Percentiles rank a stretch among this genome's conserved stretches.
phyloP scores from a whole-genome alignment of 139 green algal genomes.

The Pleodorina starrii region DNA sequence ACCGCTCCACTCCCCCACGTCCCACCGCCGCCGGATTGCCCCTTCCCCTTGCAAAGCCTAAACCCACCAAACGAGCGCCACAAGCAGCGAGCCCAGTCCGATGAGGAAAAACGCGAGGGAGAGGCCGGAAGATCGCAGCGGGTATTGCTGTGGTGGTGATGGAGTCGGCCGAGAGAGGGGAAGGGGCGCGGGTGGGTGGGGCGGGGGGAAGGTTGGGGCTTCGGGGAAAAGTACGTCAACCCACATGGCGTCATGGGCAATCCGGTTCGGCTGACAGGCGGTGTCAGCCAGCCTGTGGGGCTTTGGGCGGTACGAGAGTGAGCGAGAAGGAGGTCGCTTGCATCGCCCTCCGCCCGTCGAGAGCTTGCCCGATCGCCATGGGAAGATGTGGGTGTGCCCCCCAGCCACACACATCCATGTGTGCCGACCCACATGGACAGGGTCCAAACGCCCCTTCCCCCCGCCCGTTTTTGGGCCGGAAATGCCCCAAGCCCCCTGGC shows the following conservation, averaged over 20 bases:
- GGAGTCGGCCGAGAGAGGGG: not conserved
- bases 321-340: too few species aligned
- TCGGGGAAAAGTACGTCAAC: not conserved
- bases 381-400: not conserved
- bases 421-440: not conserved
- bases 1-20: not conserved
- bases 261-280: not conserved
- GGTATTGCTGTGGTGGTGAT: not conserved
- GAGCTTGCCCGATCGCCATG: too few species aligned
- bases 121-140: not conserved
- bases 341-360: not conserved
- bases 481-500: not conserved
- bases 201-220: not conserved
- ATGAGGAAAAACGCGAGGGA: conserved; percentile 29
- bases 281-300: not conserved
- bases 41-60: not conserved
- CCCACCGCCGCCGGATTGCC: not conserved
- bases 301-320: too few species aligned
- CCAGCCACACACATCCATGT: not conserved
- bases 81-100: not conserved
- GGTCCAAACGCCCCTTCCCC: too few species aligned
- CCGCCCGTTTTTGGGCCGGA: too few species aligned
- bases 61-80: not conserved
- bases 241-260: not conserved
- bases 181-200: not conserved